Evolutionary conservation across 208 protist species (phyloP).

Genomic region (Naegleria fowleri): DNA sequence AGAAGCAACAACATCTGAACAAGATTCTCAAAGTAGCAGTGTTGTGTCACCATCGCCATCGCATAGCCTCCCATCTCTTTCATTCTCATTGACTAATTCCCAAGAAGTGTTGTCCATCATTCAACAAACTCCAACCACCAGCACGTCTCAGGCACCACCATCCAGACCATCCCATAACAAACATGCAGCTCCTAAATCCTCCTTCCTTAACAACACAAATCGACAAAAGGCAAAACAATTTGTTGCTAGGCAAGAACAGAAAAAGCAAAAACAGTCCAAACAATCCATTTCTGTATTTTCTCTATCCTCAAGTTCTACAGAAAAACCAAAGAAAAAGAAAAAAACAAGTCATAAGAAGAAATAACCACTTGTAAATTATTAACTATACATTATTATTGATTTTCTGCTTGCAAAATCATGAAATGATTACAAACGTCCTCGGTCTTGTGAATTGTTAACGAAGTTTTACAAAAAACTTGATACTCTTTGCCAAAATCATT

Average conservation of each 20-base stretch:
- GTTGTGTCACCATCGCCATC: background rate
- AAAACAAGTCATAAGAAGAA: background rate
- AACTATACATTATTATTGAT: background rate
- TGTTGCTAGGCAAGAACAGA: background rate
- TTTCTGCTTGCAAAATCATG: background rate
- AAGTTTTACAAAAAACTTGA: constrained; percentile 18
- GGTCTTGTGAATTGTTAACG: background rate
- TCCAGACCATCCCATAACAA: background rate
- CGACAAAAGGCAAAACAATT: background rate
- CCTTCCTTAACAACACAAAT: background rate
- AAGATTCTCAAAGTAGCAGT: background rate
- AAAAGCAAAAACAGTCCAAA: background rate
- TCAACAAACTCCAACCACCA: background rate
- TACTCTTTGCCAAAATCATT: constrained; percentile 19
- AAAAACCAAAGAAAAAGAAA: constrained; percentile 1
- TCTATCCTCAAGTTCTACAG: background rate
- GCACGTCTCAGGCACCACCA: background rate
- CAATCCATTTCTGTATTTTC: background rate
- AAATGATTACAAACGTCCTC: background rate
- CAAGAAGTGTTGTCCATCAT: background rate
- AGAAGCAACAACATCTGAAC: background rate
- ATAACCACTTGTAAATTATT: background rate
- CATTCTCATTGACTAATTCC: background rate
- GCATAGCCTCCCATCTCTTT: background rate
- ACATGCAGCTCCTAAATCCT: background rate